A percentile compares a stretch with the other conserved stretches of the same genome.
phyloP scores from a whole-genome alignment of 2,329 filamentous ascomycete species.

The Chalaropsis ovoidea region DNA sequence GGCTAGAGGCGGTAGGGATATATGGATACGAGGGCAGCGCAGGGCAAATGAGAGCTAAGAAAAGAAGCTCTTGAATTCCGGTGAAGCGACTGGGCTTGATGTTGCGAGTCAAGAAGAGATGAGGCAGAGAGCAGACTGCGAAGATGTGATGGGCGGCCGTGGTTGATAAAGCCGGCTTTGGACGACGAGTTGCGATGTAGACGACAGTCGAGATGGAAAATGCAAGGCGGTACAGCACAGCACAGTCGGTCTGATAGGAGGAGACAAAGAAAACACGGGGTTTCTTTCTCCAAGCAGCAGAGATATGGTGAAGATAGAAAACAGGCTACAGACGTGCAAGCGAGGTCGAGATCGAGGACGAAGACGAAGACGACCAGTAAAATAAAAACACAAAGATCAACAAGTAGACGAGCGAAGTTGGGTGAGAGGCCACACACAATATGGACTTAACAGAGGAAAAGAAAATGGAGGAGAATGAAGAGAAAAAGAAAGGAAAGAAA shows the following conservation, averaged over 20 bases:
- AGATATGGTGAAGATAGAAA: too few species aligned
- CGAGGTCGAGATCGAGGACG: too few species aligned
- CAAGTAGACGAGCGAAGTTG: too few species aligned
- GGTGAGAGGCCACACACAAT: too few species aligned
- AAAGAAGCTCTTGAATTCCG: too few species aligned
- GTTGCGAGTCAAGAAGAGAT: neutral
- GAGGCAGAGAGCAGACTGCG: neutral
- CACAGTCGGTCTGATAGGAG: neutral
- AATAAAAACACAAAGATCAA: too few species aligned
- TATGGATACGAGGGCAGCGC: slow-evolving; percentile 14
- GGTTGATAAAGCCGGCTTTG: neutral
- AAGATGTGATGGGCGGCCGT: neutral
- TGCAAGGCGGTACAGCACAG: neutral
- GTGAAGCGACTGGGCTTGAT: too few species aligned
- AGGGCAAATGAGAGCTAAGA: slow-evolving; percentile 24
- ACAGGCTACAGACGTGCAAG: too few species aligned
- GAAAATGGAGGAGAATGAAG: slow-evolving; percentile 12
- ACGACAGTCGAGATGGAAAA: neutral
- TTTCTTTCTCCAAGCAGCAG: too few species aligned
- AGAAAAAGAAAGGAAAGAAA: slow-evolving; percentile 14
- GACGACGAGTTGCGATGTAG: neutral
- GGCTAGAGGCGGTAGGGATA: too few species aligned
- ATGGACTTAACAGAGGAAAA: neutral
- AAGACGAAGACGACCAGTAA: too few species aligned
- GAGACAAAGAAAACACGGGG: too few species aligned